Conservation (phyloP, 2,329 filamentous ascomycete species). For the Talaromyces sp. region DNA sequence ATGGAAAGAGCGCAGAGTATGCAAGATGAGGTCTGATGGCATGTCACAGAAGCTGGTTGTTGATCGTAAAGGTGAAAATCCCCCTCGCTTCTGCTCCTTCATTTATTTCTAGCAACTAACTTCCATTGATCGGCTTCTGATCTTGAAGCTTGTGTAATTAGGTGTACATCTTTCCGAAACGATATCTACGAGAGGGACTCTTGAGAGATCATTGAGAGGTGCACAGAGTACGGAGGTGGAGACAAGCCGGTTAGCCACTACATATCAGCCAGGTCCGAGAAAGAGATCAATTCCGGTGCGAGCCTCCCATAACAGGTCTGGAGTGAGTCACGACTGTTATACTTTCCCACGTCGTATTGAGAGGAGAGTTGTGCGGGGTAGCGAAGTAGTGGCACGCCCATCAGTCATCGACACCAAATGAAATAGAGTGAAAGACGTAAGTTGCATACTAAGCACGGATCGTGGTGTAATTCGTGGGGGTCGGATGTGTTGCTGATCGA, state of each 20-base stretch:
- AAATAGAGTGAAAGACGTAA: background rate
- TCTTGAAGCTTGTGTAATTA: background rate
- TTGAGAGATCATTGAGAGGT: background rate
- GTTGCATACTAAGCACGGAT: background rate
- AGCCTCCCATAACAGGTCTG: background rate
- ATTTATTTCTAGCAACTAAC: background rate
- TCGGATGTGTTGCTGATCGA: background rate
- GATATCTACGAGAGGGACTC: background rate
- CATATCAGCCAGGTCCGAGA: background rate
- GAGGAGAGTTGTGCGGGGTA: background rate
- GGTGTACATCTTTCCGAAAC: background rate
- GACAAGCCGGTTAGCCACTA: background rate
- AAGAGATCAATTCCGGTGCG: background rate
- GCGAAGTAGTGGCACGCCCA: background rate
- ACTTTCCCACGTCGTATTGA: background rate
- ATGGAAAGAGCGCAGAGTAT: background rate
- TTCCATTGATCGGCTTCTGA: background rate
- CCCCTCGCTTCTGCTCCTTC: background rate
- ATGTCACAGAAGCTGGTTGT: background rate
- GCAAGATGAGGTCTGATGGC: background rate
- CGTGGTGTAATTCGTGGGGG: slow-evolving; percentile 4
- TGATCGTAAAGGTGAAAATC: background rate
- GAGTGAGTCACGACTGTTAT: background rate
- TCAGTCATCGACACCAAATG: background rate
- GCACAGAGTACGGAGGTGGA: background rate